Percentiles rank a stretch among this genome's conserved stretches.
phyloP scores from a whole-genome alignment of 805 yeast species.

The Pichia thaimueangensis region DNA sequence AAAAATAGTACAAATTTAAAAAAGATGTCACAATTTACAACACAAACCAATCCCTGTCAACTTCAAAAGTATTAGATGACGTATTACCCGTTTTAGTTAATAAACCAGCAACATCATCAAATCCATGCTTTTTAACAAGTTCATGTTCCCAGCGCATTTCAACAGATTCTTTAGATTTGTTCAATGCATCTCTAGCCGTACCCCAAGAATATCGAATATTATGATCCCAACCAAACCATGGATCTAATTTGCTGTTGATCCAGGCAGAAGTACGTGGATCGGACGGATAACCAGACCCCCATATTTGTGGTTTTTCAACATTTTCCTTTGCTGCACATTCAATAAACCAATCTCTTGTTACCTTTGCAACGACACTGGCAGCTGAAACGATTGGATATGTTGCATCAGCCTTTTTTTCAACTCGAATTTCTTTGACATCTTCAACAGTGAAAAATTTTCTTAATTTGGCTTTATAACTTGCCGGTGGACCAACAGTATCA shows the following conservation, averaged over 20 bases:
- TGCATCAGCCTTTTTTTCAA: slow-evolving; percentile 93
- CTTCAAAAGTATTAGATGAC: not conserved
- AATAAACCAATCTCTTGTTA: slow-evolving; percentile 64
- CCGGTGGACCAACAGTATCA: slow-evolving; percentile 97
- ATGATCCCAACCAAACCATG: slow-evolving; percentile 77
- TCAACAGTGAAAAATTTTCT: slow-evolving; percentile 60
- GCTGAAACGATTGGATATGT: slow-evolving; percentile 87
- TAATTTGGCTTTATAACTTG: slow-evolving; percentile 70
- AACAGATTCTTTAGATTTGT: slow-evolving; percentile 36
- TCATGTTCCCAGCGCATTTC: slow-evolving; percentile 59
- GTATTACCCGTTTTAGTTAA: not conserved
- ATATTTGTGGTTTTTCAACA: slow-evolving; percentile 16
- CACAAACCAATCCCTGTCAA: slow-evolving; percentile 10
- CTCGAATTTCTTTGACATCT: slow-evolving; percentile 48
- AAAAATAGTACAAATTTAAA: too few relatives aligned
- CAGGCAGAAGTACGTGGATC: slow-evolving; percentile 84
- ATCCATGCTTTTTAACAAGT: slow-evolving; percentile 17
- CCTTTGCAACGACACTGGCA: slow-evolving; percentile 95
- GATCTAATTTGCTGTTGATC: slow-evolving; percentile 58
- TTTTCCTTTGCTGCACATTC: slow-evolving; percentile 14
- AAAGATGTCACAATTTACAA: not conserved
- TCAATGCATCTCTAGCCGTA: slow-evolving; percentile 71
- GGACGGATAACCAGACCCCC: slow-evolving; percentile 94
- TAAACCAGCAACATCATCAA: slow-evolving; percentile 9
- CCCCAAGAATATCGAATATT: slow-evolving; percentile 90